A percentile compares a stretch with the other conserved stretches of the same genome.
phyloP scores from a whole-genome alignment of 305 asterid species.

The Caryopteris hybrid region DNA sequence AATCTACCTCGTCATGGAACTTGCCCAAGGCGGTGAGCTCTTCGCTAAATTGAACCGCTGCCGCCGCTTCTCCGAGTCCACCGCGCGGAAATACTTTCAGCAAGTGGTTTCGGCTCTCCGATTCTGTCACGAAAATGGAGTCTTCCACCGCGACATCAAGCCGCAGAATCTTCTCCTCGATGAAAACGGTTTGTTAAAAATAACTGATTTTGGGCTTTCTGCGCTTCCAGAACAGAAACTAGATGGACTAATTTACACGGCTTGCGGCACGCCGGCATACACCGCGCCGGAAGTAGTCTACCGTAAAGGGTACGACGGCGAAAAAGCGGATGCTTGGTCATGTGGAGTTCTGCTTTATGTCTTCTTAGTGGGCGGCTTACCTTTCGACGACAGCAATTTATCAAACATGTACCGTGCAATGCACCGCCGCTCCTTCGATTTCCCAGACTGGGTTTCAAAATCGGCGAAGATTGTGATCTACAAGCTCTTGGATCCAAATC shows the following conservation, averaged over 20 bases:
- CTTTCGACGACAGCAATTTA: conserved; percentile 70
- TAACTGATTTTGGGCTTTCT: conserved; percentile 89
- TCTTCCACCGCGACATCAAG: conserved; percentile 81
- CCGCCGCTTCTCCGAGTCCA: conserved; percentile 56
- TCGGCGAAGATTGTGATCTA: conserved; percentile 44
- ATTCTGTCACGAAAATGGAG: conserved; percentile 76
- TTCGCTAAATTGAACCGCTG: conserved; percentile 48
- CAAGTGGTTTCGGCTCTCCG: conserved; percentile 74
- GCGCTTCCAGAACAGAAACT: conserved; percentile 65
- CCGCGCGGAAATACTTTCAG: conserved; percentile 53
- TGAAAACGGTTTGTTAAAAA: conserved; percentile 43
- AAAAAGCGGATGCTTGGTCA: conserved; percentile 94
- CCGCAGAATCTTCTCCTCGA: conserved; percentile 86
- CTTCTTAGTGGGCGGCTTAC: conserved; percentile 59
- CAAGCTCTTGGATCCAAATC: conserved; percentile 73
- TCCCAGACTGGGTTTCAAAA: conserved; percentile 69
- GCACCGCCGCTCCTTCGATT: conserved; percentile 39
- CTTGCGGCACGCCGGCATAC: conserved; percentile 91
- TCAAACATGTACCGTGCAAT: conserved; percentile 68
- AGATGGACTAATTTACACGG: conserved; percentile 58
- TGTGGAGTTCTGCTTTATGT: conserved; percentile 72
- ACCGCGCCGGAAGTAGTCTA: conserved; percentile 80
- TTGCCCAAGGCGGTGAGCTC: conserved; percentile 82
- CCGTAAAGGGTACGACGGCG: conserved; percentile 75
- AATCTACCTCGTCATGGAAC: conserved; percentile 84